These are phyloP conservation scores for Jaapia argillacea DNA, from an alignment of 768 basidiomycete species.

Conservation along the genomic window DNA sequence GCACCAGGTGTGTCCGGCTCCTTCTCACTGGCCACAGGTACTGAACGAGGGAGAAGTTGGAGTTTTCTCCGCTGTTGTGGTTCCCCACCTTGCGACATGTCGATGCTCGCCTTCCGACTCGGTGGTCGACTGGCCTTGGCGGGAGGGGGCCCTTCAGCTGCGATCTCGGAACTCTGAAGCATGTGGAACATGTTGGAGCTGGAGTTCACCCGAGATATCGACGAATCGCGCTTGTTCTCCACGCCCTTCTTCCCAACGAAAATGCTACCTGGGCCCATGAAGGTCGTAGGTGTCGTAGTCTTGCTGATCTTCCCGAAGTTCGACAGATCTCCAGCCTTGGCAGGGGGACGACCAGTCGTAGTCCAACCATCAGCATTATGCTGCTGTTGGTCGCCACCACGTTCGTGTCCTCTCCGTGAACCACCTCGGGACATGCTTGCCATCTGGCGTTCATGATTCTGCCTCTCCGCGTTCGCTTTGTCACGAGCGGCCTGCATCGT, in stretches of 20 bases:
- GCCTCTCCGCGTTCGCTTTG: too few species aligned
- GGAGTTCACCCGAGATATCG: conserved; percentile 70
- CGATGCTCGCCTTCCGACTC: conserved; percentile 41
- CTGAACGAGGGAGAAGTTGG: conserved; percentile 70
- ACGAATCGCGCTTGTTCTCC: conserved; percentile 46
- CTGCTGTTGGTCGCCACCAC: conserved; percentile 44
- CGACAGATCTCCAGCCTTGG: conserved; percentile 80
- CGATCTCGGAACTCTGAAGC: conserved; percentile 21
- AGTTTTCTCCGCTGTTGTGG: conserved; percentile 59
- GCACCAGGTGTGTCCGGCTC: conserved; percentile 30
- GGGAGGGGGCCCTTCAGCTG: conserved; percentile 34
- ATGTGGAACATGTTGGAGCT: conserved; percentile 79
- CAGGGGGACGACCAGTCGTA: conserved; percentile 50
- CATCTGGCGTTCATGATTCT: conserved; percentile 51
- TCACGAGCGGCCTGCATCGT: conserved; percentile 66
- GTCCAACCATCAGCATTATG: conserved; percentile 95
- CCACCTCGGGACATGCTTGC: conserved; percentile 82
- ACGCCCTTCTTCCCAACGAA: conserved; percentile 67
- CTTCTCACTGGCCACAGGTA: conserved; percentile 44
- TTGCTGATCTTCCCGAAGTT: conserved; percentile 83
- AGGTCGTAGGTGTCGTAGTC: conserved; percentile 58
- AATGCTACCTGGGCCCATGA: conserved; percentile 63
- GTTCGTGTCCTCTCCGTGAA: conserved; percentile 77
- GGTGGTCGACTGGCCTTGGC: conserved; percentile 42
- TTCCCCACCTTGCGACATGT: conserved; percentile 32